Conservation (phyloP, 495 filamentous ascomycete species). For the Aspergillus cristatus region DNA sequence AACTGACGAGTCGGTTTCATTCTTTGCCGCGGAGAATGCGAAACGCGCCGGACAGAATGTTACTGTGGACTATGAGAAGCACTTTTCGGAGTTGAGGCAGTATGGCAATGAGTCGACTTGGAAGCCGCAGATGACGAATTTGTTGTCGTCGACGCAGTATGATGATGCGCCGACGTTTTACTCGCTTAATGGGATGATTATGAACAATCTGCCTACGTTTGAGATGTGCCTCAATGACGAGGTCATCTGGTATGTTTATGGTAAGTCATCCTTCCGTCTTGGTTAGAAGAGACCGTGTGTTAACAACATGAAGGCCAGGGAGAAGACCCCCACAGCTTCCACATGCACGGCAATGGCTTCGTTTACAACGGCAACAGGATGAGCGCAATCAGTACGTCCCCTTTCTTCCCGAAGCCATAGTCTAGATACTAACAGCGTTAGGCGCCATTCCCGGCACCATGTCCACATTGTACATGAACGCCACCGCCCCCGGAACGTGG, state of each 20-base stretch:
- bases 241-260: conserved; percentile 3
- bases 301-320: background rate
- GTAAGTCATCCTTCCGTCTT: background rate
- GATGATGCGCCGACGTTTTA: conserved; percentile 1
- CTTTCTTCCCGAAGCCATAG: background rate
- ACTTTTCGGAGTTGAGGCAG: background rate
- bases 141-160: background rate
- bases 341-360: background rate
- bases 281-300: no score
- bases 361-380: background rate
- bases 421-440: background rate
- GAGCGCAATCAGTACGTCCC: background rate
- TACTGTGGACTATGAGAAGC: background rate
- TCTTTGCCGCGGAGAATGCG: background rate
- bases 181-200: background rate
- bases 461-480: background rate
- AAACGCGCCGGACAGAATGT: background rate
- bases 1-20: background rate
- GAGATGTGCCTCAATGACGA: conserved; percentile 1
- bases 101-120: background rate
- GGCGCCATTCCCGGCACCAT: background rate
- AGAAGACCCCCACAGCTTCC: background rate
- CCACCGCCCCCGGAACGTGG: background rate
- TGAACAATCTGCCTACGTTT: background rate
- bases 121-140: background rate